Base-by-base conservation (phyloP, 225 moss, liverwort and hornwort species). In the Climacium dendroides region DNA sequence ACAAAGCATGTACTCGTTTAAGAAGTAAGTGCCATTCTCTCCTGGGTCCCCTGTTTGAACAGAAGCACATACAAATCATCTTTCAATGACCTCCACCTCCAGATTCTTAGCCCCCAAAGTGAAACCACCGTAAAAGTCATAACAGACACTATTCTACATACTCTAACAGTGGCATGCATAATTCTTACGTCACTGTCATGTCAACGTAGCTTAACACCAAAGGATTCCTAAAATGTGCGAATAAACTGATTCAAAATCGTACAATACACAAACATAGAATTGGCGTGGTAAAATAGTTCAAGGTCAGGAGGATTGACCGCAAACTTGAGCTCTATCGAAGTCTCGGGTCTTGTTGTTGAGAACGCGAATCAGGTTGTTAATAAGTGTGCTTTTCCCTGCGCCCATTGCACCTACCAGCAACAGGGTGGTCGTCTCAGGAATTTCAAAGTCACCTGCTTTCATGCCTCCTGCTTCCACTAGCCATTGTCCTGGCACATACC, bases 321-420 rank as follows among this genome's bases (percentile, higher is more conserved):
- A 93, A 87, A 94, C 92, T 90, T 93, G 97, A 83, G 97, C 96
- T 71, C 92, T 88, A 59, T 95, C 93, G 37, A 92, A 92, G 75
- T 92, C 92, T 53, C 82, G 88, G 6, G 89, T 81, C 82, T 91
- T 94, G 45, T 91, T 92, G 82, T 91, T 90, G 54, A 97, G 89
- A 71, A 94, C 96, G 61, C 93, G 91, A 85, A 95, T 91, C 28
- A 96, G 89, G 79, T 94, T 95, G 82, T 97, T 97, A 64, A 97
- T 87, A 32, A 97, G 83, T 29, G 94, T 93, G 89, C 93, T 94
- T 87, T 96, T 97, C 76, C 96, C 95, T 54, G 95, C 93, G 73
- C 97, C 96, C 92, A 93, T 94, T 45, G 94, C 73, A 30, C 96
- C 97, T 22, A 97, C 96, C 81, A 97, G 70, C 89, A 95, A 75